These are phyloP conservation scores for Achaetomiella virescens DNA, from an alignment of 495 filamentous ascomycete genomes.

Conservation along the genomic window DNA sequence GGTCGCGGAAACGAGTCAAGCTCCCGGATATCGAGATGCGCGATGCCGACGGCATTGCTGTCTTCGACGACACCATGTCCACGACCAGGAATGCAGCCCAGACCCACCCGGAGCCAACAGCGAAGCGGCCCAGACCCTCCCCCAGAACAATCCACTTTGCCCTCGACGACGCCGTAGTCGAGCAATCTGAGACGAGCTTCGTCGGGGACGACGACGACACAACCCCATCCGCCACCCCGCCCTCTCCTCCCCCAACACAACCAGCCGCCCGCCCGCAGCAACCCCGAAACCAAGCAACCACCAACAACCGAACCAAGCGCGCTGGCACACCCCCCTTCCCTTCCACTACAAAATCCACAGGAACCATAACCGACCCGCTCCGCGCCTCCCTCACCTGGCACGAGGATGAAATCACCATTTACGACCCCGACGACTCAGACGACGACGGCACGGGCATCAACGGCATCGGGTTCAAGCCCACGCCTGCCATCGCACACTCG, in stretches of 20 bases:
- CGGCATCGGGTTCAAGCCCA: conserved; percentile 88
- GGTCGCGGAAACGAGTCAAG: conserved; percentile 35
- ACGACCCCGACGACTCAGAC: conserved; percentile 64
- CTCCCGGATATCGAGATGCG: conserved; percentile 22
- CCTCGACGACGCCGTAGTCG: conserved; percentile 26
- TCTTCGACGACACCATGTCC: not conserved
- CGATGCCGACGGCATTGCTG: conserved; percentile 9
- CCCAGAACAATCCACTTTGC: conserved; percentile 14
- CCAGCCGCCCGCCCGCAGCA: conserved; percentile 15
- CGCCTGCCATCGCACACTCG: conserved; percentile 71
- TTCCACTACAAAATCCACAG: conserved; percentile 4
- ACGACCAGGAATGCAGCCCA: not conserved
- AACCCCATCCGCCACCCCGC: conserved; percentile 8
- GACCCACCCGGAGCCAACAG: no score
- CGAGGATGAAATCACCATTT: conserved; percentile 77
- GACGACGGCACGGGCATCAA: conserved; percentile 80
- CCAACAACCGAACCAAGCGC: conserved; percentile 25
- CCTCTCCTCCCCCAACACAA: not conserved
- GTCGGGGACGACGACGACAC: conserved; percentile 2
- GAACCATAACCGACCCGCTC: conserved; percentile 44
- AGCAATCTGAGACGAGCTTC: conserved; percentile 21
- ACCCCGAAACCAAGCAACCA: conserved; percentile 24
- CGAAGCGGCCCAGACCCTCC: not conserved
- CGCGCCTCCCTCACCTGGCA: conserved; percentile 67
- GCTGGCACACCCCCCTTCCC: conserved; percentile 38